Evolutionary conservation across 2,329 filamentous ascomycete species (phyloP).

Genomic region (Aspergillus udagawae): DNA sequence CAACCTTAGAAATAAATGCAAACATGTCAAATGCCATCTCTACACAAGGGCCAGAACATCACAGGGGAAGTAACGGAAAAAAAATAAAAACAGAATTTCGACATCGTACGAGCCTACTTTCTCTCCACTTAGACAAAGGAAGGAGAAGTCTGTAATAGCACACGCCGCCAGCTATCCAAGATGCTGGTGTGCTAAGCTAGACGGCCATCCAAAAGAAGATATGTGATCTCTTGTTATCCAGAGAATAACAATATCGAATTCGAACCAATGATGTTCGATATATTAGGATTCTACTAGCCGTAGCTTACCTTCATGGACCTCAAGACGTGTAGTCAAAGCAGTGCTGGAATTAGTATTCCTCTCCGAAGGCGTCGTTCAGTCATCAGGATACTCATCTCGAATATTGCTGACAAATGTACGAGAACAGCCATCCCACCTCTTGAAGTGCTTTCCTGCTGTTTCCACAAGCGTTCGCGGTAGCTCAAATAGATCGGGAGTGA

Average conservation of each 20-base stretch:
- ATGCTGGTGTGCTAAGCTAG: not conserved
- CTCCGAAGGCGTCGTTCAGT: constrained; percentile 45
- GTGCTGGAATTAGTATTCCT: not conserved
- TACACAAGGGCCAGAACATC: not conserved
- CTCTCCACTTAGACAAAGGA: not conserved
- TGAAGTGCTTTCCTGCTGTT: constrained; percentile 81
- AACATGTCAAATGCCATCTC: not conserved
- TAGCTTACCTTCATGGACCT: not conserved
- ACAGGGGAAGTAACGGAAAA: not conserved
- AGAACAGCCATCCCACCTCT: constrained; percentile 66
- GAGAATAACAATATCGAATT: not conserved
- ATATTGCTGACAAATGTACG: constrained; percentile 80
- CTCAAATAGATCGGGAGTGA: constrained; percentile 51
- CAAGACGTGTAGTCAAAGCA: not conserved
- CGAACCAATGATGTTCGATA: not conserved
- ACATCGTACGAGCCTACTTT: not conserved
- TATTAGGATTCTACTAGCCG: not conserved
- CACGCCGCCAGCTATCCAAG: not conserved
- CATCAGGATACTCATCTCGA: constrained; percentile 78
- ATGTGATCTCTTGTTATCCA: not conserved
- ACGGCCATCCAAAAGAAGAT: not conserved
- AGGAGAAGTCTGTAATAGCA: not conserved
- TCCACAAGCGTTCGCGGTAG: constrained; percentile 52
- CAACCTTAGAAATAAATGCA: not conserved
- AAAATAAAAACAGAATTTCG: not conserved